Percentiles rank a stretch among this genome's conserved stretches.
These are phyloP conservation scores for Arthrobotrys musiformis DNA, from an alignment of 2,329 filamentous ascomycete species.

Conservation along the genomic window DNA sequence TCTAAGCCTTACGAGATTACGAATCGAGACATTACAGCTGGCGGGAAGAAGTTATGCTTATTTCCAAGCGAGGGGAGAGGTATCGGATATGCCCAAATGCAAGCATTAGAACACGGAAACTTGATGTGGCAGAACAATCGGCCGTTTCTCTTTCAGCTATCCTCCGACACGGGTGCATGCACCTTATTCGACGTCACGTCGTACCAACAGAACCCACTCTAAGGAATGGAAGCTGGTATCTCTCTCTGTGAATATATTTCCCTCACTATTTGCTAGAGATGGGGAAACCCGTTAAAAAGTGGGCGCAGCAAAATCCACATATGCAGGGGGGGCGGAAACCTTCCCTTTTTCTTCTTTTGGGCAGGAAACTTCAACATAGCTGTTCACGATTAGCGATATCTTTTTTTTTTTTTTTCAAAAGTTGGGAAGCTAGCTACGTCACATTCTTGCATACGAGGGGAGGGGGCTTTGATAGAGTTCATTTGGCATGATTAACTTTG, in stretches of 20 bases:
- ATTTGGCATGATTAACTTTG: neutral
- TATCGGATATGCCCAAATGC: neutral
- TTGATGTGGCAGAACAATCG: neutral
- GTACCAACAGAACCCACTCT: neutral
- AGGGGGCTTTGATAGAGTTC: neutral
- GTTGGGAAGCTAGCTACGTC: neutral
- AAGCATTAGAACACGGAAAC: neutral
- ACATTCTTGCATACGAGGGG: neutral
- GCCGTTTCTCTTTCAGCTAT: conserved; percentile 2
- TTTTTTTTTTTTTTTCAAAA: neutral
- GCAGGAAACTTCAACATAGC: conserved; percentile 25
- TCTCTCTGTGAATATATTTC: conserved; percentile 17
- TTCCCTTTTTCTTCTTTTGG: conserved; percentile 7
- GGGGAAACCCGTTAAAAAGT: conserved; percentile 5
- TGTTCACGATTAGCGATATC: conserved; percentile 6
- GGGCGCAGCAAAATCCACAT: conserved; percentile 25
- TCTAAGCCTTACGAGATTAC: conserved; percentile 46
- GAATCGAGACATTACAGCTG: neutral
- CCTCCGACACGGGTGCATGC: conserved; percentile 11
- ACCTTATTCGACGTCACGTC: neutral
- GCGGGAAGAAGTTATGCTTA: conserved; percentile 30
- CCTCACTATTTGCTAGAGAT: conserved; percentile 19
- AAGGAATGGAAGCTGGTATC: conserved; percentile 20
- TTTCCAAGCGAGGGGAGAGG: conserved; percentile 32
- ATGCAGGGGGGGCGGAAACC: conserved; percentile 28